phyloP scores from a whole-genome alignment of 352 stramenopile genomes.

The Globisporangium middletonii region DNA sequence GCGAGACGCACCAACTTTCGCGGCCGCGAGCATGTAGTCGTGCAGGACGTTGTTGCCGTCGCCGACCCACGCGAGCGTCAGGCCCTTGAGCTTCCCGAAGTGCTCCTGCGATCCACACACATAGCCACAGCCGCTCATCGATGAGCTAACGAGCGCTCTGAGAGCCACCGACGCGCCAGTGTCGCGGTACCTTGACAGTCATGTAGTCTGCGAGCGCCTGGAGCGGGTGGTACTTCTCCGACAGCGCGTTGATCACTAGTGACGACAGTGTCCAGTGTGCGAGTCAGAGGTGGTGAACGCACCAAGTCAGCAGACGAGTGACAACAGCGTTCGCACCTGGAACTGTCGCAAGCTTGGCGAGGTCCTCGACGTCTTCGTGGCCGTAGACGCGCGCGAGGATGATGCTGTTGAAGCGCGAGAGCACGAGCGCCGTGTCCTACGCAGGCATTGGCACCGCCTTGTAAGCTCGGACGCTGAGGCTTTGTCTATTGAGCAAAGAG shows the following conservation, averaged over 20 bases:
- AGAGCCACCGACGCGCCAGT: neutral
- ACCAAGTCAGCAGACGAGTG: no score
- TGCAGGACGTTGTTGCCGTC: slow-evolving; percentile 98
- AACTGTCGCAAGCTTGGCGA: slow-evolving; percentile 88
- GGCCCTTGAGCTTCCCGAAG: slow-evolving; percentile 81
- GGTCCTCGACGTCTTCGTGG: slow-evolving; percentile 86
- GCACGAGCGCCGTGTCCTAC: slow-evolving; percentile 74
- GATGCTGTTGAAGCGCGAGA: slow-evolving; percentile 94
- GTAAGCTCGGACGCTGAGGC: neutral
- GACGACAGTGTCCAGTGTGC: neutral
- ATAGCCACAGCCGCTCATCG: neutral
- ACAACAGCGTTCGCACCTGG: slow-evolving; percentile 28
- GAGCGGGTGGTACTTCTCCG: slow-evolving; percentile 96
- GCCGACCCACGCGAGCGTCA: slow-evolving; percentile 96
- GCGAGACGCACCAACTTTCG: slow-evolving; percentile 64
- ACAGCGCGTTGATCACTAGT: slow-evolving; percentile 96
- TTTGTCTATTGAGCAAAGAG: neutral
- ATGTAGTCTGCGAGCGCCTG: slow-evolving; percentile 98
- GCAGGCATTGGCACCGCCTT: neutral
- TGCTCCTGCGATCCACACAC: slow-evolving; percentile 36
- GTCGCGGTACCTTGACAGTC: slow-evolving; percentile 84
- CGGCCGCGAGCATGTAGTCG: slow-evolving; percentile 95
- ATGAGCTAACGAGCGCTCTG: neutral
- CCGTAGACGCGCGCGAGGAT: slow-evolving; percentile 95
- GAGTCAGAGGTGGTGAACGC: neutral